Evolutionary conservation across 441 rosid genomes (phyloP).

Genomic region (Euphorbia celastroides): DNA sequence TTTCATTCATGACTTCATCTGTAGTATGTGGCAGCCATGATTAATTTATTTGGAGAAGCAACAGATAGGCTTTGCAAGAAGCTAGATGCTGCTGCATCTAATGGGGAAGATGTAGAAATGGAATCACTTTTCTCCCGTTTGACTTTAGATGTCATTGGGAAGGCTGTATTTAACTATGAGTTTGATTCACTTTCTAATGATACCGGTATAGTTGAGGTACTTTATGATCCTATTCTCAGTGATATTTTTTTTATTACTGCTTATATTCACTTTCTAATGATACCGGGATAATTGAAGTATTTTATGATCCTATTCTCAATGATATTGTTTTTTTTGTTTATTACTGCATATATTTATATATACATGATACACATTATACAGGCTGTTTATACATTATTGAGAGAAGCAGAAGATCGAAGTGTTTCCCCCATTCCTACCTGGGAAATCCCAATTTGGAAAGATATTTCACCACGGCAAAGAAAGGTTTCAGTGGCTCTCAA

Average conservation of each 20-base stretch:
- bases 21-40: constrained; percentile 95
- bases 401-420: constrained; percentile 98
- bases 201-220: constrained; percentile 92
- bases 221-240: constrained; percentile 9
- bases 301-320: constrained; percentile 9
- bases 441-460: constrained; percentile 96
- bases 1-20: constrained; percentile 18
- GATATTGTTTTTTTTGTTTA: neutral
- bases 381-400: constrained; percentile 90
- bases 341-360: constrained; percentile 20
- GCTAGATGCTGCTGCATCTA: constrained; percentile 71
- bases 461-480: constrained; percentile 82
- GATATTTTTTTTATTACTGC: neutral
- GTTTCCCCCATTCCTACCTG: constrained; percentile 86
- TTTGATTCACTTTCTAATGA: constrained; percentile 91
- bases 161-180: constrained; percentile 93
- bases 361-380: constrained; percentile 25
- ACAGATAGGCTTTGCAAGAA: constrained; percentile 89
- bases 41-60: constrained; percentile 78
- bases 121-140: constrained; percentile 95
- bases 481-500: constrained; percentile 73
- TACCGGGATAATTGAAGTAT: constrained; percentile 91
- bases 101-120: constrained; percentile 88
- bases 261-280: constrained; percentile 75
- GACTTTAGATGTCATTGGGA: constrained; percentile 92